Evolutionary conservation across 805 yeast genomes (phyloP).

Genomic region (Sugiyamaella lignohabitans): DNA sequence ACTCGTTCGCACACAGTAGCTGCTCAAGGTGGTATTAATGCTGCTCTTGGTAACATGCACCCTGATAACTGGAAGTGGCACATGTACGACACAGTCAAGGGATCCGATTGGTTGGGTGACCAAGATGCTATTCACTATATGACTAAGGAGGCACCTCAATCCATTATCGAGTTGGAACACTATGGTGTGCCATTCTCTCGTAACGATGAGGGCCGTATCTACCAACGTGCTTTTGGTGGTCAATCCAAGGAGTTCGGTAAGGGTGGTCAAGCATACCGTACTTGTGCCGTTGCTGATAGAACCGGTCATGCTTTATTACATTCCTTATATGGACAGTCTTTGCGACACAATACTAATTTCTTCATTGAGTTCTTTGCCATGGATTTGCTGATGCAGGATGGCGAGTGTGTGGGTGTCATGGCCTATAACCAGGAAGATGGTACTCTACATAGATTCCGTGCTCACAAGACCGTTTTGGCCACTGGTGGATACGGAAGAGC

Average conservation of each 20-base stretch:
- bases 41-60: slow-evolving; percentile 98
- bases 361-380: slow-evolving; percentile 95
- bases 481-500: slow-evolving; percentile 99
- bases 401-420: slow-evolving; percentile 92
- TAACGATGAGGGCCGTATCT: slow-evolving; percentile 92
- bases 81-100: slow-evolving; percentile 98
- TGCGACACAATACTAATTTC: slow-evolving; percentile 95
- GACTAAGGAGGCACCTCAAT: slow-evolving; percentile 96
- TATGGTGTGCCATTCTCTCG: slow-evolving; percentile 98
- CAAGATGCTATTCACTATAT: slow-evolving; percentile 98
- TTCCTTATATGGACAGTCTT: slow-evolving; percentile 91
- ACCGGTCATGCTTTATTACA: slow-evolving; percentile 97
- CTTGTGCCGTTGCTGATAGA: slow-evolving; percentile 99
- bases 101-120: slow-evolving; percentile 99
- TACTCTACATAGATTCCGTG: slow-evolving; percentile 93
- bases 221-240: slow-evolving; percentile 99
- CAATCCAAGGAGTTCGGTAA: slow-evolving; percentile 92
- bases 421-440: slow-evolving; percentile 99
- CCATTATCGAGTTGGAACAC: slow-evolving; percentile 95
- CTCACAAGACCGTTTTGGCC: slow-evolving; percentile 93
- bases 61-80: slow-evolving; percentile 99
- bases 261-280: slow-evolving; percentile 99
- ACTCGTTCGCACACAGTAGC: slow-evolving; percentile 99
- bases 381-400: slow-evolving; percentile 91
- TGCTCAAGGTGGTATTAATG: slow-evolving; percentile 99